Evolutionary conservation across 805 yeast species (phyloP).

Genomic region (Tetrapisispora phaffii): DNA sequence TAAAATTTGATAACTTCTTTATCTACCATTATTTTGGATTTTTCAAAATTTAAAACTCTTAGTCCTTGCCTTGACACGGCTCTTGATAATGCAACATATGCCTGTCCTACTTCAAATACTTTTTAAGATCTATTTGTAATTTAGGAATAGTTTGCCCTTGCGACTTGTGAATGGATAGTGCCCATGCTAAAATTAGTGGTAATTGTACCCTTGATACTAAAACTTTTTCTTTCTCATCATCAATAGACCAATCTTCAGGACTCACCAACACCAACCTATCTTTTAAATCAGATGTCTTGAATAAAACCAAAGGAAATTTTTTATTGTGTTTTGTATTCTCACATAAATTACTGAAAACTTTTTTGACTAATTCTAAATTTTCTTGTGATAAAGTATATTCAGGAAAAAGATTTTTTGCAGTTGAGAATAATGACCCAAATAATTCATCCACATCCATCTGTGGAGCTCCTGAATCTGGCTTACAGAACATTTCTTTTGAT

Average conservation of each 20-base stretch:
- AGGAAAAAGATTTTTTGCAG: constrained; percentile 27
- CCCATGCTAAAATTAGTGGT: constrained; percentile 90
- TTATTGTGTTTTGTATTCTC: constrained; percentile 33
- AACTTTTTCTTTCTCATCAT: constrained; percentile 58
- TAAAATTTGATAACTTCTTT: constrained; percentile 68
- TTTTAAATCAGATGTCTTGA: constrained; percentile 58
- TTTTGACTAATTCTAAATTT: constrained; percentile 37
- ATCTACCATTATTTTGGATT: constrained; percentile 59
- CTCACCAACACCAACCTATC: constrained; percentile 65
- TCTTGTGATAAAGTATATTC: constrained; percentile 26
- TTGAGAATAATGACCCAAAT: constrained; percentile 37
- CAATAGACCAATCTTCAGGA: constrained; percentile 74
- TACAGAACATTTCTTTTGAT: constrained; percentile 19
- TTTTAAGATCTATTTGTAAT: constrained; percentile 67
- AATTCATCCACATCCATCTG: constrained; percentile 30
- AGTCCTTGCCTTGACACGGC: constrained; percentile 77
- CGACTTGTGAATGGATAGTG: constrained; percentile 88
- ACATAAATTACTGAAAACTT: constrained; percentile 36
- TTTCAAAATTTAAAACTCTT: constrained; percentile 67
- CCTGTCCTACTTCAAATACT: constrained; percentile 87
- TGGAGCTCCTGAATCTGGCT: constrained; percentile 4
- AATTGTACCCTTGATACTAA: constrained; percentile 69
- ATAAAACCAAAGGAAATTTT: constrained; percentile 68
- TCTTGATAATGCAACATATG: constrained; percentile 89
- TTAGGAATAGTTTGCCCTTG: constrained; percentile 84